A percentile compares a stretch with the other conserved stretches of the same genome.
These are phyloP conservation scores for Trypanosoma congolense DNA, from an alignment of 208 protist genomes.

Conservation along the genomic window DNA sequence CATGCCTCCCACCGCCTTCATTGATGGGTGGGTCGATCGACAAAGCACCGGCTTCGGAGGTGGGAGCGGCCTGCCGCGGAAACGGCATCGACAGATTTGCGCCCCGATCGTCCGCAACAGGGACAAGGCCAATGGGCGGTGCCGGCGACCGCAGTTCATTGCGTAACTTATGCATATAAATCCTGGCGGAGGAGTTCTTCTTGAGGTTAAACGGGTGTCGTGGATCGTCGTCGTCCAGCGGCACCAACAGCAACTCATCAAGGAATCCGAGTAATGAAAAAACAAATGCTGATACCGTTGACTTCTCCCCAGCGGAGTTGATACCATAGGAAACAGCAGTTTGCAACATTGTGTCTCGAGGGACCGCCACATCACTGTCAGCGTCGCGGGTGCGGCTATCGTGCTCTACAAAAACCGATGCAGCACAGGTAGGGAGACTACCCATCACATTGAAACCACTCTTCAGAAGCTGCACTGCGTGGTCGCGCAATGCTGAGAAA, in stretches of 20 bases:
- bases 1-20: too few relatives aligned
- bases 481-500: too few relatives aligned
- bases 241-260: slow-evolving; percentile 60
- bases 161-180: slow-evolving; percentile 34
- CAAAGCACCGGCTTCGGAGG: not conserved
- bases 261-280: slow-evolving; percentile 68
- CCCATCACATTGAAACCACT: too few relatives aligned
- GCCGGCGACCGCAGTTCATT: slow-evolving; percentile 31
- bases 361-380: not conserved
- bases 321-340: not conserved
- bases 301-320: not conserved
- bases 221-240: slow-evolving; percentile 71
- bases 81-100: not conserved
- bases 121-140: not conserved
- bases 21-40: too few relatives aligned
- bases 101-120: not conserved
- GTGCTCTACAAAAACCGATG: not conserved
- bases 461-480: too few relatives aligned
- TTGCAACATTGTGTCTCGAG: not conserved
- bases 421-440: too few relatives aligned
- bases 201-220: slow-evolving; percentile 63
- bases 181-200: slow-evolving; percentile 36
- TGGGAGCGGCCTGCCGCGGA: too few relatives aligned
- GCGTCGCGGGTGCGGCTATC: not conserved
- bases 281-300: slow-evolving; percentile 53